Evolutionary conservation across 257 asterid species (phyloP).

Genomic region (Penstemon newberryi): DNA sequence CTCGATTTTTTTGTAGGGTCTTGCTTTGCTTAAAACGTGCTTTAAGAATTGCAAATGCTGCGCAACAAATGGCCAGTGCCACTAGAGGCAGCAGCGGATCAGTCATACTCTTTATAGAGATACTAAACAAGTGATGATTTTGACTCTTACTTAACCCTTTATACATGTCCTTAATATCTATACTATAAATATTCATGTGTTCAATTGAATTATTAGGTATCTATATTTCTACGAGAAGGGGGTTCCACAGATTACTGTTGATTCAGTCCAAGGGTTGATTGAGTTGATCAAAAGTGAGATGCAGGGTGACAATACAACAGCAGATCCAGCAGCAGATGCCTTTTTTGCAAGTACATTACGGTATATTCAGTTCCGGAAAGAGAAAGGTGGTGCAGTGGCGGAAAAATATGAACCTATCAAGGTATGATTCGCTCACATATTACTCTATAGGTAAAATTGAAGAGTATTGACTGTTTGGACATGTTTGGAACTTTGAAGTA

Average conservation of each 20-base stretch:
- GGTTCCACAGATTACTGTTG: constrained; percentile 70
- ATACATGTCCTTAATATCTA: constrained; percentile 8
- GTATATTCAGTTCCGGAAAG: constrained; percentile 91
- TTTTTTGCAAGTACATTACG: constrained; percentile 86
- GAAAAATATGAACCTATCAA: constrained; percentile 75
- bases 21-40: constrained; percentile 97
- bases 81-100: constrained; percentile 89
- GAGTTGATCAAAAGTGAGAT: constrained; percentile 79
- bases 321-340: constrained; percentile 79
- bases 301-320: constrained; percentile 56
- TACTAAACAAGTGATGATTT: constrained; percentile 74
- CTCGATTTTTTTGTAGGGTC: constrained; percentile 54
- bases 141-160: constrained; percentile 23
- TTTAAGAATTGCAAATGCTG: constrained; percentile 89
- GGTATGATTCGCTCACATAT: constrained; percentile 31
- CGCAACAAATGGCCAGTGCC: constrained; percentile 94
- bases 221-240: constrained; percentile 99
- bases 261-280: constrained; percentile 78
- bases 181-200: neutral
- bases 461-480: constrained; percentile 12
- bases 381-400: constrained; percentile 92
- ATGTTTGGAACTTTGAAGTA: constrained; percentile 14
- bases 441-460: constrained; percentile 5
- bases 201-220: constrained; percentile 52
- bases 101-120: constrained; percentile 78